Conservation (phyloP, 108 stramenopile species). For the Skeletonema marinoi region DNA sequence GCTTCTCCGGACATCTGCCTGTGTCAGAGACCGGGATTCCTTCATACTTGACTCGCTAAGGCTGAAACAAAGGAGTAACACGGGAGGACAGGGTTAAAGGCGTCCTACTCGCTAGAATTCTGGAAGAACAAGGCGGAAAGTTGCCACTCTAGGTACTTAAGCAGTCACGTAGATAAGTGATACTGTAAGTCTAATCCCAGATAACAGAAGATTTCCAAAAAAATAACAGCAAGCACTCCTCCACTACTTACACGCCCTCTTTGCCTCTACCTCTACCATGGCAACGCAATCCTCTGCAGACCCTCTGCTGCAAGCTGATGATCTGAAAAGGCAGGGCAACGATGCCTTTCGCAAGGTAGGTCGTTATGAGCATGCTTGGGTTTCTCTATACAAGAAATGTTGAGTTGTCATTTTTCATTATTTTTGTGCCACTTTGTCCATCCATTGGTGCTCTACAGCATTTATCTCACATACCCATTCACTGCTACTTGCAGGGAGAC, state of each 20-base stretch:
- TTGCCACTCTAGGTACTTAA: too few relatives aligned
- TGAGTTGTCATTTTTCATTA: constrained; percentile 1
- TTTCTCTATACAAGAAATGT: not conserved
- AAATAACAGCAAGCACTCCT: too few relatives aligned
- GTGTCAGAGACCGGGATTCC: too few relatives aligned
- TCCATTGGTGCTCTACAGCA: not conserved
- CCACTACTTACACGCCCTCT: not conserved
- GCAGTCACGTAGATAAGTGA: too few relatives aligned
- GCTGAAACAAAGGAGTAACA: too few relatives aligned
- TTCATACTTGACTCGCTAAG: too few relatives aligned
- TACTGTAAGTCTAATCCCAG: too few relatives aligned
- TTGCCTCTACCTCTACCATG: not conserved
- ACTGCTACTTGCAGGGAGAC: constrained; percentile 25
- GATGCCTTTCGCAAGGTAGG: constrained; percentile 63
- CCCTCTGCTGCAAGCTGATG: constrained; percentile 22
- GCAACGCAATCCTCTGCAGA: not conserved
- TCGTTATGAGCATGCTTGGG: not conserved
- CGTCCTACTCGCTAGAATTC: too few relatives aligned
- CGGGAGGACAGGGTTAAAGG: too few relatives aligned
- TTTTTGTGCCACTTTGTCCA: not conserved
- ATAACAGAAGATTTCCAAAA: too few relatives aligned
- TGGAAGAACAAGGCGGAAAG: too few relatives aligned
- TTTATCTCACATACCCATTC: not conserved
- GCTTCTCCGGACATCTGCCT: too few relatives aligned
- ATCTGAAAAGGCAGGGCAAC: constrained; percentile 68